These are phyloP conservation scores for Epichloe sylvatica DNA, from an alignment of 2,329 filamentous ascomycete genomes.

Conservation along the genomic window DNA sequence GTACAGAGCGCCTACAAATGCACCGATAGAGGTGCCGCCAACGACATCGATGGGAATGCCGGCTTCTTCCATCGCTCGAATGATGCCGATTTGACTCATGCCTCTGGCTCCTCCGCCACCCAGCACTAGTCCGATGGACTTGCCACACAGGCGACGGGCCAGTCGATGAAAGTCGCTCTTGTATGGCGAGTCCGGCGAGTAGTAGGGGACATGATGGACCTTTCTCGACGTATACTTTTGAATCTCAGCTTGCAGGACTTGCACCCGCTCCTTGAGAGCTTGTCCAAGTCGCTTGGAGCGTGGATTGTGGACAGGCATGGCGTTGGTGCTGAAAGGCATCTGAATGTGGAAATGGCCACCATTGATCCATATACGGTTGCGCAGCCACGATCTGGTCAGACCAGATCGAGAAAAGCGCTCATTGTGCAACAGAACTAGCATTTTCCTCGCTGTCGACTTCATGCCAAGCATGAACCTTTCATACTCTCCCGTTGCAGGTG, in stretches of 20 bases:
- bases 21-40: constrained; percentile 89
- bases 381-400: constrained; percentile 75
- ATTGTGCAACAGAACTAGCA: constrained; percentile 75
- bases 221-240: constrained; percentile 95
- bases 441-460: constrained; percentile 91
- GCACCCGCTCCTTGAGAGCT: constrained; percentile 80
- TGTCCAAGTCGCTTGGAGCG: constrained; percentile 67
- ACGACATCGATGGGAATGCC: constrained; percentile 93
- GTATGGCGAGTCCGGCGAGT: constrained; percentile 80
- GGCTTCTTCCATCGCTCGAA: constrained; percentile 86
- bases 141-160: constrained; percentile 78
- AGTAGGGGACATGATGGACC: constrained; percentile 75
- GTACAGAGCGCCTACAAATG: constrained; percentile 90
- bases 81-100: constrained; percentile 85
- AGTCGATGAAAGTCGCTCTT: constrained; percentile 95
- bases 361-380: constrained; percentile 94
- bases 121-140: constrained; percentile 85
- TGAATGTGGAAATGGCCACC: constrained; percentile 96
- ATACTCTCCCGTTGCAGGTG: constrained; percentile 85
- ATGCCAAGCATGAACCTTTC: constrained; percentile 92
- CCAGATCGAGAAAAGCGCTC: constrained; percentile 80
- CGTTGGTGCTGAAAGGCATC: constrained; percentile 70
- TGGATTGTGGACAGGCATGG: constrained; percentile 57
- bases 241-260: constrained; percentile 90
- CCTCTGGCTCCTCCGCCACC: constrained; percentile 88